Percentiles rank a stretch among this genome's conserved stretches.
phyloP scores from a whole-genome alignment of 75 land plant species.

The Picea sitchensis region DNA sequence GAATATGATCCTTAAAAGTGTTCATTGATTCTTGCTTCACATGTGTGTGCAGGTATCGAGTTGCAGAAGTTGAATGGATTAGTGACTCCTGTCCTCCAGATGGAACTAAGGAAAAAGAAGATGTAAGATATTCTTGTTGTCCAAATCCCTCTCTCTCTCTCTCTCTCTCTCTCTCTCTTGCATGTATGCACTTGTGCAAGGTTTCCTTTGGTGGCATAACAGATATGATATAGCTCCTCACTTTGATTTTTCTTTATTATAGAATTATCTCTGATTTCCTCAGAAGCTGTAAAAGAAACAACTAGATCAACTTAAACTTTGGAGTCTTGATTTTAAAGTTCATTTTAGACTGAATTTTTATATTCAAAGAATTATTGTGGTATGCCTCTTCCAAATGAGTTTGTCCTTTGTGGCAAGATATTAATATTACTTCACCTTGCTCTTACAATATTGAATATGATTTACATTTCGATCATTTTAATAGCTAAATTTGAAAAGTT shows the following conservation, averaged over 20 bases:
- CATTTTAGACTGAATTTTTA: neutral
- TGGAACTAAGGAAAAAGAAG: slow-evolving; percentile 48
- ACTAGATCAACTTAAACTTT: neutral
- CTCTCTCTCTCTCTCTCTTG: neutral
- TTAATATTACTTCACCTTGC: neutral
- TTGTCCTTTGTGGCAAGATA: neutral
- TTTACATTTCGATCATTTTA: neutral
- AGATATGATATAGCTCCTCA: neutral
- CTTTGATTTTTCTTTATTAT: neutral
- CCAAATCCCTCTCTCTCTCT: too few species aligned
- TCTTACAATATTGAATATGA: neutral
- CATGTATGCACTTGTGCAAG: neutral
- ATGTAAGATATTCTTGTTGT: slow-evolving; percentile 40
- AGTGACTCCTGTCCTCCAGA: slow-evolving; percentile 54
- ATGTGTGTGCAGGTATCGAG: slow-evolving; percentile 70
- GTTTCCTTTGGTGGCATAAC: neutral
- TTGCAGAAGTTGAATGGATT: slow-evolving; percentile 92
- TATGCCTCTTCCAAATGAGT: neutral
- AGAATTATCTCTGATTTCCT: neutral
- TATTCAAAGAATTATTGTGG: neutral
- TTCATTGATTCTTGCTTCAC: neutral
- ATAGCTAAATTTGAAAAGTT: neutral
- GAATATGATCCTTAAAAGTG: neutral
- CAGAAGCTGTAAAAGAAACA: neutral
- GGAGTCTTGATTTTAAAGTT: neutral